Evolutionary conservation across 2,329 filamentous ascomycete genomes (phyloP).

Genomic region (Talaromyces rugulosus): DNA sequence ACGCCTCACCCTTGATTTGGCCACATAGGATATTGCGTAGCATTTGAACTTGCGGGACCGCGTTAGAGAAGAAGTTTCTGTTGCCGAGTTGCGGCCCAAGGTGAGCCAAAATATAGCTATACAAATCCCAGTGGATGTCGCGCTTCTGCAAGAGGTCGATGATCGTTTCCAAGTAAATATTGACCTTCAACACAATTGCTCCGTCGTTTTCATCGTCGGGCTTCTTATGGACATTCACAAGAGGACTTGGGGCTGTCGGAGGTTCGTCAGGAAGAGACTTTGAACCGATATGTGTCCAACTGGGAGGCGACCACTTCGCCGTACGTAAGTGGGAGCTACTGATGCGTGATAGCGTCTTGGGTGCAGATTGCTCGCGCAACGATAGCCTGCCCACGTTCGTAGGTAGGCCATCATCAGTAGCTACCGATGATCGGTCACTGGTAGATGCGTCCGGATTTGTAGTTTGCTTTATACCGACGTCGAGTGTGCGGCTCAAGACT

Average conservation of each 20-base stretch:
- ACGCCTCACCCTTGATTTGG: slow-evolving; percentile 70
- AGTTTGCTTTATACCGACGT: slow-evolving; percentile 43
- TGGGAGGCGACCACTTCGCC: slow-evolving; percentile 36
- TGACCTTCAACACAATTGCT: slow-evolving; percentile 53
- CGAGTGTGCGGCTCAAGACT: slow-evolving; percentile 62
- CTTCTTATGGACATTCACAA: slow-evolving; percentile 46
- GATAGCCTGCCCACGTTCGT: slow-evolving; percentile 26
- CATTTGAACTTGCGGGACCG: slow-evolving; percentile 69
- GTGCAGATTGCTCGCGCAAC: slow-evolving; percentile 25
- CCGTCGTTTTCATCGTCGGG: slow-evolving; percentile 25
- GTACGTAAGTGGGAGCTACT: slow-evolving; percentile 29
- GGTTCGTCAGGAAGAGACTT: slow-evolving; percentile 53
- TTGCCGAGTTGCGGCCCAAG: slow-evolving; percentile 86
- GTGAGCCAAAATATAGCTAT: slow-evolving; percentile 84
- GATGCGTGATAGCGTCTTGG: slow-evolving; percentile 30
- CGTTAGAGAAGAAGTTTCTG: slow-evolving; percentile 73
- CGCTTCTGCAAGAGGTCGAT: slow-evolving; percentile 64
- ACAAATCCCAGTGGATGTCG: slow-evolving; percentile 83
- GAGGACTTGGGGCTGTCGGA: slow-evolving; percentile 44
- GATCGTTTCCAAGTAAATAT: slow-evolving; percentile 72
- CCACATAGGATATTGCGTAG: slow-evolving; percentile 75
- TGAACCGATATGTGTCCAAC: slow-evolving; percentile 57
- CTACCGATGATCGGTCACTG: slow-evolving; percentile 30
- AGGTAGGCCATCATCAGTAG: slow-evolving; percentile 30
- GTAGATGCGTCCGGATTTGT: slow-evolving; percentile 40